Evolutionary conservation across 1,284 basidiomycete species (phyloP), one percentile per base, ranked within the genome.

Genomic region (Pyrrhoderma noxium): DNA sequence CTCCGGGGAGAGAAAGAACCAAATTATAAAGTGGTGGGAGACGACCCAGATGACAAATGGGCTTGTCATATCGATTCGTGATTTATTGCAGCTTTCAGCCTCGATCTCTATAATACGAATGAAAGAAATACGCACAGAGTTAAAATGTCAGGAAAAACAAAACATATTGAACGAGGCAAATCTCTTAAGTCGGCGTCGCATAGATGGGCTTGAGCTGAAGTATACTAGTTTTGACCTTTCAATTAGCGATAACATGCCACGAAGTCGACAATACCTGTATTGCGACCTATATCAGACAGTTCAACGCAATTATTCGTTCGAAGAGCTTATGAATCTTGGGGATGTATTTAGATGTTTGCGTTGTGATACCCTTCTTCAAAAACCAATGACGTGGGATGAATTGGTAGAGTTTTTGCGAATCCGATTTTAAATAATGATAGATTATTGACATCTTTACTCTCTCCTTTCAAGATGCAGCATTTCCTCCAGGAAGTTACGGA

Each of bases 321-420:
- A 25, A 1, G 14, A n/a, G 3, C 19, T 16, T 34, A 22, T n/a
- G 13, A 16, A 27, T 13, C 36, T 22, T 8, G 11, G 16, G 14
- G n/a, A 27, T 4, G 23, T 21, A 4, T 50, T 42, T 34, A 18
- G 9, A 14, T 50, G 48, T 34, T 22, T 42, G 9, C 22, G 48
- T 18, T 50, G 48, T n/a, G 39, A 4, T 11, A 31, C 46, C 16
- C 14, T 48, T 5, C 23, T 19, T 3, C 40, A 25, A 14, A 3
- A 48, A 18, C 19, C 25, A 19, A 19, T 50, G 40, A 35, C 21
- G 4, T 50, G 48, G 48, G n/a, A 40, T n/a, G 27, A 35, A 21
- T 13, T 43, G 8, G 40, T 50, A 19, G 25, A 40, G 18, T 34
- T 16, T 48, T 16, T 11, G 34, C 22, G n/a, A n/a, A n/a, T n/a